A percentile compares a stretch with the other conserved stretches of the same genome.
Evolutionary conservation across 441 rosid genomes (phyloP).

Genomic region (Gossypium davidsonii): DNA sequence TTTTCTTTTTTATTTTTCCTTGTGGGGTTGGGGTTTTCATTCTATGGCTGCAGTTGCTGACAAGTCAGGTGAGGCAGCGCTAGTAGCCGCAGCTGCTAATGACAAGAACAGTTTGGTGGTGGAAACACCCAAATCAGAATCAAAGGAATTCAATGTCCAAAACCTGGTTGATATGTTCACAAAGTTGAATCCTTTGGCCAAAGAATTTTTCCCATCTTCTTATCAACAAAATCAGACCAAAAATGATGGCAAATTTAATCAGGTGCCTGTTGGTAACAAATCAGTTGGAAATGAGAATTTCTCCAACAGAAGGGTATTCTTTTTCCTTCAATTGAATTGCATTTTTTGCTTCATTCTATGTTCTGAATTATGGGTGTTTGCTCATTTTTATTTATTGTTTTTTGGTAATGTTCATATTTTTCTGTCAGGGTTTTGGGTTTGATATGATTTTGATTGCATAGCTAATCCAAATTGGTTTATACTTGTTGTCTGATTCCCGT

Average conservation of each 20-base stretch:
- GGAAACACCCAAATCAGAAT: slow-evolving; percentile 29
- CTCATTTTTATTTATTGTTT: slow-evolving; percentile 9
- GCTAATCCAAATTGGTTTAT: not conserved
- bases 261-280: slow-evolving; percentile 20
- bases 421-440: slow-evolving; percentile 2
- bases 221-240: slow-evolving; percentile 27
- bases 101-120: slow-evolving; percentile 17
- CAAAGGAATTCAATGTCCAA: slow-evolving; percentile 52
- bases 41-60: slow-evolving; percentile 70
- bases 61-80: slow-evolving; percentile 33
- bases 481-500: not conserved
- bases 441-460: not conserved
- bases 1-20: not conserved
- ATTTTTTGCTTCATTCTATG: not conserved
- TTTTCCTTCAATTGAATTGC: not conserved
- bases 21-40: slow-evolving; percentile 19
- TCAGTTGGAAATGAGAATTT: slow-evolving; percentile 20
- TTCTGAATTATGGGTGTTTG: slow-evolving; percentile 7
- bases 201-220: slow-evolving; percentile 76
- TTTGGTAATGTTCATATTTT: not conserved
- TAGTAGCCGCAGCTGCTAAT: slow-evolving; percentile 18
- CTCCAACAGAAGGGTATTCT: slow-evolving; percentile 37
- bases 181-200: slow-evolving; percentile 77
- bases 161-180: slow-evolving; percentile 76
- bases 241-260: slow-evolving; percentile 17